phyloP scores from a whole-genome alignment of 2,329 filamentous ascomycete species.

The Achaetomium macrosporum region DNA sequence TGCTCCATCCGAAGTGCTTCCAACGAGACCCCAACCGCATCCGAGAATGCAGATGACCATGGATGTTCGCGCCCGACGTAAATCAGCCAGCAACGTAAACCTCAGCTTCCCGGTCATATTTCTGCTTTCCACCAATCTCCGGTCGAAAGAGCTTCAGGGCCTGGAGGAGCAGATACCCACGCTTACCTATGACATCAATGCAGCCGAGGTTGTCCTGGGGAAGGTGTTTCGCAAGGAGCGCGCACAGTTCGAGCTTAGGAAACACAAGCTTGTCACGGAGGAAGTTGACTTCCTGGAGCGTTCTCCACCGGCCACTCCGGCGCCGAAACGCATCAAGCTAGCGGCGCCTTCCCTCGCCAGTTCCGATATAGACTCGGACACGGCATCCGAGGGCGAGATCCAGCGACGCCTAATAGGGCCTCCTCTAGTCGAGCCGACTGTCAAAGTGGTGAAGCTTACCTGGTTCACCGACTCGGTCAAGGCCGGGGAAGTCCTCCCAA shows the following conservation, averaged over 20 bases:
- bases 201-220: constrained; percentile 70
- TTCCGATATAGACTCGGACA: constrained; percentile 24
- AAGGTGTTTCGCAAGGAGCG: constrained; percentile 64
- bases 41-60: background rate
- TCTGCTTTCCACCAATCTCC: constrained; percentile 65
- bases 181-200: constrained; percentile 64
- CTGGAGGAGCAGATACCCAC: constrained; percentile 60
- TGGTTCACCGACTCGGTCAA: constrained; percentile 54
- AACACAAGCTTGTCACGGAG: constrained; percentile 55
- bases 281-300: constrained; percentile 32
- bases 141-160: constrained; percentile 53
- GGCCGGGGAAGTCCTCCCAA: constrained; percentile 39
- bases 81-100: constrained; percentile 22
- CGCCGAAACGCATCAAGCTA: constrained; percentile 29
- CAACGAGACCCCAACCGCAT: background rate
- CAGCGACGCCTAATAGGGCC: constrained; percentile 15
- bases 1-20: background rate
- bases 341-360: constrained; percentile 11
- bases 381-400: constrained; percentile 25
- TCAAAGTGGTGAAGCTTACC: constrained; percentile 50
- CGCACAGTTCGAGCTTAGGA: constrained; percentile 71
- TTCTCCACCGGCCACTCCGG: constrained; percentile 18
- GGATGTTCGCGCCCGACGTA: background rate
- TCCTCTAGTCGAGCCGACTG: constrained; percentile 5
- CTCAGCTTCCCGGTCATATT: constrained; percentile 59